Percentiles rank a stretch among this genome's conserved stretches.
phyloP scores from a whole-genome alignment of 495 filamentous ascomycete species.

The Xylaria scruposa region DNA sequence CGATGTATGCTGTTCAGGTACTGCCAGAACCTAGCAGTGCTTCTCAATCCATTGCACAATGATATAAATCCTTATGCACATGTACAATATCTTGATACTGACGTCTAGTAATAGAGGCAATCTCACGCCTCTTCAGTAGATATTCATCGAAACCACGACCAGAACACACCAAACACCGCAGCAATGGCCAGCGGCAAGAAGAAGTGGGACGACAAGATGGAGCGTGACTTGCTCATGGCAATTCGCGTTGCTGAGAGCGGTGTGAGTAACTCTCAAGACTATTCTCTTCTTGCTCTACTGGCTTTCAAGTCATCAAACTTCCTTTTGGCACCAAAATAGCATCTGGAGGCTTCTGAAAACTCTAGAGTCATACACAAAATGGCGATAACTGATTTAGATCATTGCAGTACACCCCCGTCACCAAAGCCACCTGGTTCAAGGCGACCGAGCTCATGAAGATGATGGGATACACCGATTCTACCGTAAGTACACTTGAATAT shows the following conservation, averaged over 20 bases:
- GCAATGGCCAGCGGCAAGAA: not conserved
- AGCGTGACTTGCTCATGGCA: constrained; percentile 7
- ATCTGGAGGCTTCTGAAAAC: not conserved
- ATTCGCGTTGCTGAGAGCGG: constrained; percentile 12
- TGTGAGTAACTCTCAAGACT: not conserved
- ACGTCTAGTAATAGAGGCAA: not conserved
- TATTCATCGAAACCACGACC: not conserved
- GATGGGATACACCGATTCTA: not conserved
- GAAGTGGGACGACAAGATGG: constrained; percentile 13
- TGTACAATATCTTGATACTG: not conserved
- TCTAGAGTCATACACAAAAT: not conserved
- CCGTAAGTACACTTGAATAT: not conserved
- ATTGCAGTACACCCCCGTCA: not conserved
- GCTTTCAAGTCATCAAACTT: not conserved
- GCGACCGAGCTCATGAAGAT: not conserved
- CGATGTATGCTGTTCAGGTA: not conserved
- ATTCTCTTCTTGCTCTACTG: not conserved
- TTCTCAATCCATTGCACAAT: not conserved
- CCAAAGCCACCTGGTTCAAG: not conserved
- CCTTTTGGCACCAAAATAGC: not conserved
- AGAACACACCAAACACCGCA: not conserved
- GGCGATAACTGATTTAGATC: not conserved
- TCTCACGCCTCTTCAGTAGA: not conserved
- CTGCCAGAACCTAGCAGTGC: not conserved
- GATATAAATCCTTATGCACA: not conserved